Evolutionary conservation across 371 early-diverging fungal genomes (phyloP), one percentile per base, ranked within the genome.

Genomic region (Spraguea lophii): DNA sequence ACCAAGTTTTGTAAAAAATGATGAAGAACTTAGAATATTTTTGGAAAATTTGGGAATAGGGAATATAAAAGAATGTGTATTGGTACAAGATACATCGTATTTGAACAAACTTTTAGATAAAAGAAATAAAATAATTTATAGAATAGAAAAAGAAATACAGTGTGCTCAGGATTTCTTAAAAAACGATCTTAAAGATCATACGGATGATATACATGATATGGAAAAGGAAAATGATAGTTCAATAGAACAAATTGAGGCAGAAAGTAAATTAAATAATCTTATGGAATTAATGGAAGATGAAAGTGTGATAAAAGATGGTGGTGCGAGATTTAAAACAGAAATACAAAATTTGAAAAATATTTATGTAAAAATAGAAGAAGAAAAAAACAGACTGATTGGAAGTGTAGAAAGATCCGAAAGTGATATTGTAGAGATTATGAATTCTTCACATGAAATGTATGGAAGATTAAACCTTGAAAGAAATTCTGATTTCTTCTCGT

Each of bases 401-500:
- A n/a, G n/a, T n/a, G n/a, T n/a, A n/a, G n/a, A n/a, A n/a, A n/a
- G n/a, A n/a, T 34, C 34, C 15, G n/a, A n/a, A 13, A 23, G 7
- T 6, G 35, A 34, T 20, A 57, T 54, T 1, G 26, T 46, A 12
- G 53, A 47, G 35, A n/a, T 57, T 1, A 37, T 47, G 3, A 15
- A 21, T 0, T 21, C 34, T 7, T 42, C 59, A 4, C 19, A 62
- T 15, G 27, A 45, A 23, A 37, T 68, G 15, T 63, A 56, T 25
- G 45, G 58, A 21, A 24, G 19, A 24, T 46, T 50, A 9, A 56
- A 65, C 42, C 22, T 59, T 15, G 26, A 49, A 10, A 51, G 56
- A 39, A 52, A 66, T 40, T 56, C 44, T 3, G 46, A 49, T 24
- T 71, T 71, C 49, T 52, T 71, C 32, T 55, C 62, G 0, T 32